Base-by-base conservation (phyloP, 805 yeast genomes). In the Yarrowia divulgata region DNA sequence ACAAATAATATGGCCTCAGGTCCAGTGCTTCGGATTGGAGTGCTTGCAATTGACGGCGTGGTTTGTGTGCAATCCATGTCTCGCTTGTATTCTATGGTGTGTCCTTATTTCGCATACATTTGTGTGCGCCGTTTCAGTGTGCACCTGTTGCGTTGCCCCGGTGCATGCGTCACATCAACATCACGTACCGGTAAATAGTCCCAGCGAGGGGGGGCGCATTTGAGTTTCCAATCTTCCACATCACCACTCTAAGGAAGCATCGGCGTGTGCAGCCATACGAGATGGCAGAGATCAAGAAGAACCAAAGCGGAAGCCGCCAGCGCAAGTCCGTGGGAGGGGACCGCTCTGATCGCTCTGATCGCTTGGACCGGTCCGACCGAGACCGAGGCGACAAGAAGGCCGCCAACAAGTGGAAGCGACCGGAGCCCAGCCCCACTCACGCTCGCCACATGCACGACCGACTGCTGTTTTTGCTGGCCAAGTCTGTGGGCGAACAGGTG, bases 401-500 rank as follows among this genome's bases (percentile, higher is more conserved):
- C 52, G 66, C 66, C 66, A 58, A 58, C 64, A 60, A 60, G 66
- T 43, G 66, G 66, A 60, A 60, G 66, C 42, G 42, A 14, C 40
- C 52, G 8, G 66, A 60, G 66, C 66, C 66, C 52, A 60, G 34
- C 66, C 66, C 66, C 42, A 34, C 35, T 10, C 69, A 78, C 13
- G 72, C 74, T 48, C 71, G 69, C 29, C 78, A 76, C 74, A 81
- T 85, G 83, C 81, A 83, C 72, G 91, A 88, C 72, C 82, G 90
- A 69, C 79, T 88, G 69, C 75, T 84, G 57, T 87, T 77, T 71
- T 80, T 88, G 62, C 77, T 90, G 54, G 81, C 85, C 46, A 85
- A 85, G 71, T 81, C 92, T 8, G 79, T 89, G 50, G 91, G 97
- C 19, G 81, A 84, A 39, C 79, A 80, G 39, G 86, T 85, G 13